Evolutionary conservation across 306 rosid genomes (phyloP).

Genomic region (Prunus kanzakura): DNA sequence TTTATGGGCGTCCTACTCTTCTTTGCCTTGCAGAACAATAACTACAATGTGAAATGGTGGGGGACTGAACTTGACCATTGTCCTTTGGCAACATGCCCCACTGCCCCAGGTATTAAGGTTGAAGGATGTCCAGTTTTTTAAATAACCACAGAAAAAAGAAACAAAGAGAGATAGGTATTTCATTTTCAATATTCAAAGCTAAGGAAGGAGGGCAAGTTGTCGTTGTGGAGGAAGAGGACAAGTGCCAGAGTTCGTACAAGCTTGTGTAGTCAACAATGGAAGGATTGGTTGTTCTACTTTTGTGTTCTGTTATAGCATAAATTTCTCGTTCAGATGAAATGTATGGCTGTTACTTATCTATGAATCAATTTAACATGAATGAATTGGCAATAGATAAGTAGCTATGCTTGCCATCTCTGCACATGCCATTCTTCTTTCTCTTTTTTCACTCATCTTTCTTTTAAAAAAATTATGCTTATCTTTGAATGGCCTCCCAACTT

Average conservation of each 20-base stretch:
- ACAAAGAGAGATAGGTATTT: background rate
- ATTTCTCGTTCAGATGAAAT: background rate
- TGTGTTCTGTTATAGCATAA: background rate
- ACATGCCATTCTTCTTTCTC: background rate
- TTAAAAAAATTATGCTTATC: too few relatives aligned
- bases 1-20: constrained; percentile 90
- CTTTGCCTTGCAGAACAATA: constrained; percentile 73
- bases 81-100: constrained; percentile 88
- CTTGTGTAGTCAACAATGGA: background rate
- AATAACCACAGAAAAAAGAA: background rate
- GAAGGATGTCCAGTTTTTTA: constrained; percentile 77
- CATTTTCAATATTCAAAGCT: background rate
- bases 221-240: background rate
- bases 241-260: background rate
- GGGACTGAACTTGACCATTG: constrained; percentile 80
- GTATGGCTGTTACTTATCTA: background rate
- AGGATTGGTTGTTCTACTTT: background rate
- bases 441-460: too few relatives aligned
- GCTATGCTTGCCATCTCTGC: background rate
- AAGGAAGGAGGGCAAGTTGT: background rate
- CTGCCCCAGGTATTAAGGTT: constrained; percentile 74
- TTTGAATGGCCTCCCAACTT: too few relatives aligned
- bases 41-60: constrained; percentile 76
- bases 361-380: background rate
- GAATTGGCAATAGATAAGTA: background rate